Evolutionary conservation across 2,329 filamentous ascomycete genomes (phyloP).

Genomic region (Ophiostoma sp.): DNA sequence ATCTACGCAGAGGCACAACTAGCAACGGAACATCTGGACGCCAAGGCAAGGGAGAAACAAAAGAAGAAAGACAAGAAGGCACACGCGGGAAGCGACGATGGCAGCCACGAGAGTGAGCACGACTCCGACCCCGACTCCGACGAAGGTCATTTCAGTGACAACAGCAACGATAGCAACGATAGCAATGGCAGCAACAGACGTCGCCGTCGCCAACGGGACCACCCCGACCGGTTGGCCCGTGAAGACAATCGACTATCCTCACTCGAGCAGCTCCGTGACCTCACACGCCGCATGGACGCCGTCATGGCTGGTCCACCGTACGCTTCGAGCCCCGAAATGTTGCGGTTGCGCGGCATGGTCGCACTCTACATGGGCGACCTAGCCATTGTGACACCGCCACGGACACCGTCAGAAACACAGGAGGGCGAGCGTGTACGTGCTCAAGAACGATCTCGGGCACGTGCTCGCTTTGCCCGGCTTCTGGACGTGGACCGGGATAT

Average conservation of each 20-base stretch:
- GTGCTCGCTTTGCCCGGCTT: conserved; percentile 42
- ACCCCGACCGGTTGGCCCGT: conserved; percentile 34
- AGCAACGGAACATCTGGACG: conserved; percentile 43
- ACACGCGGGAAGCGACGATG: conserved; percentile 24
- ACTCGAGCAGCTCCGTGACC: conserved; percentile 58
- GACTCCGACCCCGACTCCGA: not conserved
- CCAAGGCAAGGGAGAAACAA: conserved; percentile 15
- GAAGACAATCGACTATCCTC: conserved; percentile 52
- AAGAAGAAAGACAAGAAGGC: not conserved
- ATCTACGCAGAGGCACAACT: conserved; percentile 60
- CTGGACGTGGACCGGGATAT: conserved; percentile 32
- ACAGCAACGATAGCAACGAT: conserved; percentile 28
- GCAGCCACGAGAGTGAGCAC: not conserved
- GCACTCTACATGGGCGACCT: conserved; percentile 75
- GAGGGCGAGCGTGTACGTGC: conserved; percentile 40
- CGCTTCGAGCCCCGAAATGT: conserved; percentile 63
- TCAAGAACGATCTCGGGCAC: conserved; percentile 42
- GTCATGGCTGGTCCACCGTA: conserved; percentile 70
- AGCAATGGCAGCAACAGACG: conserved; percentile 26
- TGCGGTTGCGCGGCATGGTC: conserved; percentile 72
- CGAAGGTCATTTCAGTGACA: not conserved
- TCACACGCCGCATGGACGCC: conserved; percentile 70
- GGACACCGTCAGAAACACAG: conserved; percentile 33
- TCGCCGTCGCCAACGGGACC: not conserved
- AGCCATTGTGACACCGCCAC: conserved; percentile 44